Conservation (phyloP, 441 rosid species). For the Brassica hybrid region DNA sequence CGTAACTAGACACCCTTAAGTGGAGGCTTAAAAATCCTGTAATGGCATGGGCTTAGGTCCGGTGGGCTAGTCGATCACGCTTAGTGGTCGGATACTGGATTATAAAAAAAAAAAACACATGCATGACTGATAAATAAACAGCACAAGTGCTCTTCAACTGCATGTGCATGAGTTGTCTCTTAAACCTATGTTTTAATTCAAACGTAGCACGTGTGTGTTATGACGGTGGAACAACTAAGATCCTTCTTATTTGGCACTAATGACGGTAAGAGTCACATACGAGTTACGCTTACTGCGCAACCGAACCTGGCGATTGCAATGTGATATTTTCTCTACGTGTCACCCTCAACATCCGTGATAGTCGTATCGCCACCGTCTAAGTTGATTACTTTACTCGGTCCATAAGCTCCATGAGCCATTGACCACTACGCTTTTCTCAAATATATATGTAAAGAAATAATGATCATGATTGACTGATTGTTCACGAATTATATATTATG, state of each 20-base stretch:
- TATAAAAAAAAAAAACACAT: background rate
- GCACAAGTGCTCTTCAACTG: constrained; percentile 34
- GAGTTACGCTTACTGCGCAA: constrained; percentile 41
- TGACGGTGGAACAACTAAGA: constrained; percentile 36
- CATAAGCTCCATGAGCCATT: constrained; percentile 9
- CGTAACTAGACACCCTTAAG: too few relatives aligned
- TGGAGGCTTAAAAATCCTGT: too few relatives aligned
- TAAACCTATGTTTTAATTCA: background rate
- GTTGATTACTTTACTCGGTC: constrained; percentile 6
- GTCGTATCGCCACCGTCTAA: constrained; percentile 12
- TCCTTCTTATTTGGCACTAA: constrained; percentile 39
- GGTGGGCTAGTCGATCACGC: too few relatives aligned
- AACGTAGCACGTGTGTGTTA: constrained; percentile 39
- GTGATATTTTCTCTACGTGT: constrained; percentile 18
- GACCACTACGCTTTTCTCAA: background rate
- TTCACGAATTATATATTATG: background rate
- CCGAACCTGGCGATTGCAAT: constrained; percentile 24
- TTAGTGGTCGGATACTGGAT: too few relatives aligned
- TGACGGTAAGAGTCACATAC: constrained; percentile 29
- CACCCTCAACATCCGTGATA: background rate
- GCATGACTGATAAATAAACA: constrained; percentile 28
- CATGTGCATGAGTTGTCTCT: constrained; percentile 41
- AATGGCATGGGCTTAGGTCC: too few relatives aligned
- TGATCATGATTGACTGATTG: background rate
- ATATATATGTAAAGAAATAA: background rate